Base-by-base conservation (phyloP, 345 rosid genomes). In the Anastatica hierochuntica region DNA sequence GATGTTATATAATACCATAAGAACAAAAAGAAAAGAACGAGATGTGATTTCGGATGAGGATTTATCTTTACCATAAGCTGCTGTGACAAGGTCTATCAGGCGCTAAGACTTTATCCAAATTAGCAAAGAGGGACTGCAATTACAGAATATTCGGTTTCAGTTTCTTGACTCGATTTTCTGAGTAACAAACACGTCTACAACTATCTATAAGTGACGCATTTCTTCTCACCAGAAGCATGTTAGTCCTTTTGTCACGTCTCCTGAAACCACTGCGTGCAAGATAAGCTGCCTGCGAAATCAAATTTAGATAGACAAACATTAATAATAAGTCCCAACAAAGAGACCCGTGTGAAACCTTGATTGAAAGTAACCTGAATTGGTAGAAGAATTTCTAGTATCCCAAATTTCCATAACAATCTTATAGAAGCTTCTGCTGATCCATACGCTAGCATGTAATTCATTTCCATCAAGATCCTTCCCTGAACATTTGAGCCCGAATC, bases 391-490 rank as follows among this genome's bases (percentile, higher is more conserved):
- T 88, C 99, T 10, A 94, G 75, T 52, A 88, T 84, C 35, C 97
- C 99, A 56, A 85, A 88, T 75, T 74, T 94, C 99, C 95, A 94
- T 39, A 94, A 56, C 59, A 80, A 68, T 63, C 97, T 81, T 53
- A 94, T 67, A 62, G 99, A 88, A 57, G 97, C 83, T 80, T 88
- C 95, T 19, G 90, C 94, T 42, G 95, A 85, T 46, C 99, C 99
- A 74, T 83, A 85, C 12, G 99, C 89, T 35, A 94, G 70, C 99
- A 94, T 85, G 72, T 88, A 88, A 69, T 94, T 94, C 88, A 88
- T 72, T 81, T 94, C 99, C 94, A 85, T 80, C 68, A 83, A 62
- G 68, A 88, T 77, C 69, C 97, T 85, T 57, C 81, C 74, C 97
- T 94, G 63, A 56, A 63, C 66, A 41, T 60, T 63, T 21, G 45